Base-by-base conservation (phyloP, 306 rosid species). In the Leucaena leucocephala region DNA sequence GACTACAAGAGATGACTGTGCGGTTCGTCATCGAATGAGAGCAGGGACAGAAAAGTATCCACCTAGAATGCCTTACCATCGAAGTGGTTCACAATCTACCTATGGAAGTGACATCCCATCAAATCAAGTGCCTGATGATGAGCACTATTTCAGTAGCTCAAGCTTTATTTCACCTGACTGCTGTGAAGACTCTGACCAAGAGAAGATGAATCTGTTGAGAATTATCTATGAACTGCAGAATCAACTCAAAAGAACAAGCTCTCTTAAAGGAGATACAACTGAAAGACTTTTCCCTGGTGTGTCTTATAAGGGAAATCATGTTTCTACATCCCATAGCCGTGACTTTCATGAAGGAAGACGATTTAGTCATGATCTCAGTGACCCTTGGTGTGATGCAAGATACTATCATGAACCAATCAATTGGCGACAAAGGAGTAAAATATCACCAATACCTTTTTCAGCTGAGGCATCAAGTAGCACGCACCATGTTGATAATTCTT, bases 141-240 rank as follows among this genome's bases (percentile, higher is more conserved):
- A 90, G 39, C 86, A 75, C 77, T 80, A 76, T 54, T 35, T 67
- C 35, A 67, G 70, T 64, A 71, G 82, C 61, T 75, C 94, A 65
- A 83, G 88, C 82, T 75, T 86, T 82, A 82, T 74, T 61, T 79
- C 92, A 72, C 82, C 68, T 42, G 89, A 79, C 12, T 77, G 55
- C 38, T 68, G 45, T 50, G 82, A 79, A 75, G 86, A 83, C 66
- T 78, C 85, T 66, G 90, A 84, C 72, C 87, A 72, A 45, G 91
- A 90, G 76, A 89, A 90, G 92, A 42, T 77, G 86, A 83, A 83
- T 76, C 77, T 96, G 80, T 27, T 88, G 83, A 85, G 82, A 84
- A 88, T 90, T 87, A 86, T 91, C 63, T 19, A 80, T 48, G 88
- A 86, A 78, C 71, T 95, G 90, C 93, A 91, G 79, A 81, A 88